These are phyloP conservation scores for Ensete ventricosum DNA, from an alignment of 176 grass and related monocot genomes.

Conservation along the genomic window DNA sequence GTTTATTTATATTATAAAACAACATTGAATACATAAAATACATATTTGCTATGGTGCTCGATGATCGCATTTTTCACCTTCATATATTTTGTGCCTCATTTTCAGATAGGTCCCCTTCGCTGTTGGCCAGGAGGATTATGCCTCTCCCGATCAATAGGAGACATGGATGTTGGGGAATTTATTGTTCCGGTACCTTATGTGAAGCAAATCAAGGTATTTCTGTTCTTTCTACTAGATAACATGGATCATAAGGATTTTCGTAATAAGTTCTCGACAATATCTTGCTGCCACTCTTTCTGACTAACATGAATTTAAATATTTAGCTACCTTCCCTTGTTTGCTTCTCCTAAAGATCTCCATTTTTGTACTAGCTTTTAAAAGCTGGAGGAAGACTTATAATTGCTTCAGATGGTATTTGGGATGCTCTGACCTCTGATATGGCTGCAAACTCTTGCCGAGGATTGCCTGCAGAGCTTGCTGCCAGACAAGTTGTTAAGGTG, in stretches of 20 bases:
- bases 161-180: constrained; percentile 94
- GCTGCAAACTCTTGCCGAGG: constrained; percentile 79
- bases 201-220: constrained; percentile 88
- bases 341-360: constrained; percentile 12
- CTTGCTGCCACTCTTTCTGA: not conserved
- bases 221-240: not conserved
- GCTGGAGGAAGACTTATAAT: constrained; percentile 89
- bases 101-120: constrained; percentile 82
- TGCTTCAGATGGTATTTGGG: constrained; percentile 96
- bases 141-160: constrained; percentile 92
- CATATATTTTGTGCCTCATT: constrained; percentile 16
- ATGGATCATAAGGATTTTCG: too few relatives aligned
- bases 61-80: not conserved
- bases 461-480: constrained; percentile 90
- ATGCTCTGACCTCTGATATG: constrained; percentile 74
- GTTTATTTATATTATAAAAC: constrained; percentile 10
- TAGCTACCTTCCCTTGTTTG: not conserved
- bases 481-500: constrained; percentile 93
- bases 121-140: constrained; percentile 95
- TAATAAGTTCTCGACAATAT: not conserved
- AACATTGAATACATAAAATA: not conserved
- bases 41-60: not conserved
- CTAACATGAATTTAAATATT: not conserved
- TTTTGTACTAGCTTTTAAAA: constrained; percentile 51
- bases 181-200: constrained; percentile 93